Conservation (phyloP, 2,329 filamentous ascomycete species). For the Clonostachys byssicola region DNA sequence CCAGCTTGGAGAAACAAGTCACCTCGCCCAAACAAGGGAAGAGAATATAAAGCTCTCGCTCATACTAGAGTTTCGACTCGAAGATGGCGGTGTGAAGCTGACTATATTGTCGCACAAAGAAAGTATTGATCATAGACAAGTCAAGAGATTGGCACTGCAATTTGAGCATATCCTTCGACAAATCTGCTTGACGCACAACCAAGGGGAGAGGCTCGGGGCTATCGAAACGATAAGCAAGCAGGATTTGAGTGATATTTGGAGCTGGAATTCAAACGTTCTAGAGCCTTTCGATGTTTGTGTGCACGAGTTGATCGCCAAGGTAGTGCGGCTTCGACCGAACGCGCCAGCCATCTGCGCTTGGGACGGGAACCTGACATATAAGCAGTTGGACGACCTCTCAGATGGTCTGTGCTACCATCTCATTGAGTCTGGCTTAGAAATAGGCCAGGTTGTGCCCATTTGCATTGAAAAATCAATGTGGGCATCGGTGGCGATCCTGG, state of each 20-base stretch:
- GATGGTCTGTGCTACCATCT: not conserved
- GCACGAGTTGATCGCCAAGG: not conserved
- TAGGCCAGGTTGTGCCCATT: constrained; percentile 7
- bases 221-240: not conserved
- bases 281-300: not conserved
- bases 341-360: constrained; percentile 32
- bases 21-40: too few relatives aligned
- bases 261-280: not conserved
- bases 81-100: too few relatives aligned
- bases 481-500: constrained; percentile 9
- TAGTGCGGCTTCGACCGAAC: constrained; percentile 11
- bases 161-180: not conserved
- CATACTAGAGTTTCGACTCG: too few relatives aligned
- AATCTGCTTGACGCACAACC: not conserved
- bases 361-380: constrained; percentile 22
- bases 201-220: not conserved
- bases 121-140: not conserved
- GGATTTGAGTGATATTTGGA: not conserved
- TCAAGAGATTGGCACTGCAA: not conserved
- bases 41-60: too few relatives aligned
- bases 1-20: too few relatives aligned
- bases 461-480: constrained; percentile 10
- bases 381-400: not conserved
- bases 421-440: not conserved
- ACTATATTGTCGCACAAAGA: too few relatives aligned